These are phyloP conservation scores for Pseudocercospora cruenta DNA, from an alignment of 2,329 filamentous ascomycete species.

Conservation along the genomic window DNA sequence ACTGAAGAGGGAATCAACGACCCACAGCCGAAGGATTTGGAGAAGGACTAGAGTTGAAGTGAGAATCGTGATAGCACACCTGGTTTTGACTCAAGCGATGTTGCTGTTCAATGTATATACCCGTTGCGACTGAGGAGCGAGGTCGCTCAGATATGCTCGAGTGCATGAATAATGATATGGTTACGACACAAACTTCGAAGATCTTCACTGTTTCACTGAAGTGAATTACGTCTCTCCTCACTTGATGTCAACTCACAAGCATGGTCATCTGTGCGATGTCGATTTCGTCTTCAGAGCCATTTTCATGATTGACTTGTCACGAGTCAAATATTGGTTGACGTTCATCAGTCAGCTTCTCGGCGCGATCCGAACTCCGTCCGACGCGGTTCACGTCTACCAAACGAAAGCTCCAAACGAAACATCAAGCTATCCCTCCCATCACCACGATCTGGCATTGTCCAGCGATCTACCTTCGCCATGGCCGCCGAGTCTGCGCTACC, in stretches of 20 bases:
- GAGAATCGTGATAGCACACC: neutral
- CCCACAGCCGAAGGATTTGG: slow-evolving; percentile 90
- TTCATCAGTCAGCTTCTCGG: neutral
- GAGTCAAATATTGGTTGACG: neutral
- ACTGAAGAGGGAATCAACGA: slow-evolving; percentile 96
- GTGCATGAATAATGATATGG: slow-evolving; percentile 7
- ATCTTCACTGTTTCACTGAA: neutral
- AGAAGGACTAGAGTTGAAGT: slow-evolving; percentile 65
- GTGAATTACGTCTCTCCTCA: neutral
- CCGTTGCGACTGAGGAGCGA: neutral
- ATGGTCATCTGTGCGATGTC: neutral
- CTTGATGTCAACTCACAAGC: neutral
- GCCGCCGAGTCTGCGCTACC: slow-evolving; percentile 14
- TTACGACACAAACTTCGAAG: neutral
- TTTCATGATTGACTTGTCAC: neutral
- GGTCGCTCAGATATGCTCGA: slow-evolving; percentile 6
- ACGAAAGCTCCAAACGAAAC: slow-evolving; percentile 4
- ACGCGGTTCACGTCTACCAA: neutral
- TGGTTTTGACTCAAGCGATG: neutral
- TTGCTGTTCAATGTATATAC: slow-evolving; percentile 9
- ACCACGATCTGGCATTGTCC: slow-evolving; percentile 2
- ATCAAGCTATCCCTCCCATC: neutral
- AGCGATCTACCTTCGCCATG: neutral
- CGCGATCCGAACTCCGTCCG: neutral
- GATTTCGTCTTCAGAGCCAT: neutral